phyloP scores from a whole-genome alignment of 148 eudicot genomes.

The Silene latifolia region DNA sequence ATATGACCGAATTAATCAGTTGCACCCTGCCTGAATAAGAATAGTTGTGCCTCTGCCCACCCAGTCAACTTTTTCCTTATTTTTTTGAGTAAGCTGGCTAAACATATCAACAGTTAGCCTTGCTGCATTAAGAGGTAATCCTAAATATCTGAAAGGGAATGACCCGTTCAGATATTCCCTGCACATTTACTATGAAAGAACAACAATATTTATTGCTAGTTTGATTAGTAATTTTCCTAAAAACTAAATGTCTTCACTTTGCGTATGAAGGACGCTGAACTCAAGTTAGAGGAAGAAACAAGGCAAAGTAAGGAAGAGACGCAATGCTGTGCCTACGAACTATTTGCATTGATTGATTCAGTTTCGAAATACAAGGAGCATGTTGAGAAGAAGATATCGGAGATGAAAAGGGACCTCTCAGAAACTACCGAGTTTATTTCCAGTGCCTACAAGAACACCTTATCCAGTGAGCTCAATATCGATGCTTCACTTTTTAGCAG shows the following conservation, averaged over 20 bases:
- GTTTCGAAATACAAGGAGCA: slow-evolving; percentile 76
- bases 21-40: no score
- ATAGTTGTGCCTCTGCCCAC: no score
- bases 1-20: no score
- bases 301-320: slow-evolving; percentile 52
- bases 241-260: neutral
- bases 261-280: slow-evolving; percentile 47
- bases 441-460: slow-evolving; percentile 42
- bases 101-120: no score
- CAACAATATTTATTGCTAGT: neutral
- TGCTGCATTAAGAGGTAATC: no score
- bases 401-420: slow-evolving; percentile 48
- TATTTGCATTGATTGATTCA: slow-evolving; percentile 58
- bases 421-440: slow-evolving; percentile 46
- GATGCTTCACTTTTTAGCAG: neutral
- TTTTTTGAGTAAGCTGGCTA: no score
- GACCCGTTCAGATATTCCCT: neutral
- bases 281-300: slow-evolving; percentile 46
- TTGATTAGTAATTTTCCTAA: neutral
- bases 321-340: slow-evolving; percentile 62
- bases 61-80: no score
- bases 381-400: slow-evolving; percentile 45
- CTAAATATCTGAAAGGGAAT: no score
- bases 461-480: slow-evolving; percentile 22
- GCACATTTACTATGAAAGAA: neutral